Base-by-base conservation (phyloP, 2,329 filamentous ascomycete genomes). In the Dactylonectria macrodidyma region DNA sequence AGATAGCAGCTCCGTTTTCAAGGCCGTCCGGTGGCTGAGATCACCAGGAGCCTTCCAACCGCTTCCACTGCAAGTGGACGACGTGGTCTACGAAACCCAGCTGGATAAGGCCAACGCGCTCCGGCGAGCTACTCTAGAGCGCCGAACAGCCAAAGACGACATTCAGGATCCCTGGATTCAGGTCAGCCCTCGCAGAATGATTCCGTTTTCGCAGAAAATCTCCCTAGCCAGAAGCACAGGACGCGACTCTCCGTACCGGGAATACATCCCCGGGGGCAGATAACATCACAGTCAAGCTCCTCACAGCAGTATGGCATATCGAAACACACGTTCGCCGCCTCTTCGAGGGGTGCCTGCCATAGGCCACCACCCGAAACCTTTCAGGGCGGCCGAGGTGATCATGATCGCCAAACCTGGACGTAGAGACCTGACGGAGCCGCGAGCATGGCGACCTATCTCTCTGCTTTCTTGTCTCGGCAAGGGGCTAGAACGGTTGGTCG, bases 381-480 rank as follows among this genome's bases (percentile, higher is more conserved):
- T n/a, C n/a, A n/a, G n/a, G n/a, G n/a, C n/a, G n/a, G 72, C 68
- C 9, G 71, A 75, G 54, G 68, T 76, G 3, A 59, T 76, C 10
- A 75, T 76, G 30, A 73, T 78, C 52, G 55, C 65, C 3, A 78
- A 78, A 64, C 71, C 66, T 1, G 65, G 71, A 14, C 71, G 70
- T 16, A 65, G 71, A 58, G 62, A 77, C 59, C 65, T 71, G 10
- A 69, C 59, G 8, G 56, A 36, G 3, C 69, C 69, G 5, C 51
- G 65, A n/a, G 70, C 71, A 26, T 78, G 65, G 68, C 65, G 71
- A 12, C 73, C 67, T 3, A 78, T 77, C 44, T 75, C 73, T 52
- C 70, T 78, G 14, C 71, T 77, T 6, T 75, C 68, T 4, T 75
- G 54, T 36, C 69, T 79, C 2, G 67, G 74, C n/a, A 78, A 78